phyloP scores from a whole-genome alignment of 2,329 filamentous ascomycete species.

The Pseudopithomyces chartarum region DNA sequence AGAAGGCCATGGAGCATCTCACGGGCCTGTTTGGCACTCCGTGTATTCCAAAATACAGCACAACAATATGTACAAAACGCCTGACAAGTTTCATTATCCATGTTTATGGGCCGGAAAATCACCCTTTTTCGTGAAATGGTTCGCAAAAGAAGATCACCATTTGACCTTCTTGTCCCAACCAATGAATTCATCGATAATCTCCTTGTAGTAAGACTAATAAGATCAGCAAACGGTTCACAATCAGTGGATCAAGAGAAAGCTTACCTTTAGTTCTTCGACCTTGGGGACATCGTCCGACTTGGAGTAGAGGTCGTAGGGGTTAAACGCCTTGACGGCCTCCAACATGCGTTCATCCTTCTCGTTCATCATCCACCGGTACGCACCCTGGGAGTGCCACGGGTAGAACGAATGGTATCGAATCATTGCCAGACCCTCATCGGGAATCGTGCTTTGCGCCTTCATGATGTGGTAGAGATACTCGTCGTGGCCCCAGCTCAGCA shows the following conservation, averaged over 20 bases:
- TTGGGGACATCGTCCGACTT: conserved; percentile 84
- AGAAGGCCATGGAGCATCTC: not conserved
- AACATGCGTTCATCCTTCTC: conserved; percentile 81
- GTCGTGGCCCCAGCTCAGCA: conserved; percentile 90
- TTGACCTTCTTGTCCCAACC: conserved; percentile 66
- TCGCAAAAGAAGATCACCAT: conserved; percentile 59
- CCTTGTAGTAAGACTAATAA: conserved; percentile 64
- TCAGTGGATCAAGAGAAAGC: conserved; percentile 17
- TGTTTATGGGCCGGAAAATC: conserved; percentile 14
- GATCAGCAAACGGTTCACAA: not conserved
- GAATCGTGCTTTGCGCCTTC: conserved; percentile 79
- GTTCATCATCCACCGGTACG: conserved; percentile 82
- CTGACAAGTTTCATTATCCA: not conserved
- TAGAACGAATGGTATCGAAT: conserved; percentile 94
- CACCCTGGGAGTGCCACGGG: conserved; percentile 83
- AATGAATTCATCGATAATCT: conserved; percentile 76
- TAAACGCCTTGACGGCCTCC: conserved; percentile 81
- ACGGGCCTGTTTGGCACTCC: conserved; percentile 14
- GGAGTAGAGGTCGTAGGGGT: conserved; percentile 90
- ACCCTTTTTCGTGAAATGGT: not conserved
- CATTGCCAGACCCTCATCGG: conserved; percentile 85
- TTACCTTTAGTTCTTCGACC: conserved; percentile 74
- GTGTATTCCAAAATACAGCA: not conserved
- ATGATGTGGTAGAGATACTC: conserved; percentile 87
- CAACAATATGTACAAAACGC: conserved; percentile 1